Conservation (phyloP, 768 basidiomycete genomes). For the Russula brevipes region DNA sequence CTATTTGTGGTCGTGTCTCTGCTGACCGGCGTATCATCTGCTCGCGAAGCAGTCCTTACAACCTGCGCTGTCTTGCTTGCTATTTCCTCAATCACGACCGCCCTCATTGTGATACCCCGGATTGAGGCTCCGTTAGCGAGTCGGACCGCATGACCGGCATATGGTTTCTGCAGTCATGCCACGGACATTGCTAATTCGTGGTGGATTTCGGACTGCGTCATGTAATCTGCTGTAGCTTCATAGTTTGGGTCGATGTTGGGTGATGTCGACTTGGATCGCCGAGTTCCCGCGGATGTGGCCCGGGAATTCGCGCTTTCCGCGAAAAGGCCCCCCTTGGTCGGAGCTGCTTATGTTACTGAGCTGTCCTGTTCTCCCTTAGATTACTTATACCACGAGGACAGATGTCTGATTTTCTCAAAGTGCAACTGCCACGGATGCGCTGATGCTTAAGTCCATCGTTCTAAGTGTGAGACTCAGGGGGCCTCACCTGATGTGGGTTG, state of each 20-base stretch:
- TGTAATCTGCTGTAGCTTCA: not conserved
- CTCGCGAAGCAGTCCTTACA: slow-evolving; percentile 54
- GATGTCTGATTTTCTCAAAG: slow-evolving; percentile 1
- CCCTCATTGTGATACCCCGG: slow-evolving; percentile 36
- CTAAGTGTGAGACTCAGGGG: not conserved
- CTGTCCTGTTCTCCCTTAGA: not conserved
- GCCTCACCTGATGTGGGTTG: not conserved
- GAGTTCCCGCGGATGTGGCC: not conserved
- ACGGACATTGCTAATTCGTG: not conserved
- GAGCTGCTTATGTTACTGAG: not conserved
- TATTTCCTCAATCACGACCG: slow-evolving; percentile 56
- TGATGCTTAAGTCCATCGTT: not conserved
- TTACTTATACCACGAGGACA: not conserved
- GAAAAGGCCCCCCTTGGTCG: not conserved
- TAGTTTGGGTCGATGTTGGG: not conserved
- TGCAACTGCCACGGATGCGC: not conserved
- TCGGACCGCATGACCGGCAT: slow-evolving; percentile 30
- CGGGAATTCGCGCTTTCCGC: not conserved
- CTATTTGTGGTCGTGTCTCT: slow-evolving; percentile 66
- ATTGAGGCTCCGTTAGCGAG: slow-evolving; percentile 6
- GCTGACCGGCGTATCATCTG: slow-evolving; percentile 62
- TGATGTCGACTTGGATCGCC: not conserved
- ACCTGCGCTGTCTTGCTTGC: slow-evolving; percentile 54
- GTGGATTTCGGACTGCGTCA: not conserved
- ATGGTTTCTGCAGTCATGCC: not conserved